phyloP scores from a whole-genome alignment of 768 basidiomycete genomes.

The Leccinum barrowsii region DNA sequence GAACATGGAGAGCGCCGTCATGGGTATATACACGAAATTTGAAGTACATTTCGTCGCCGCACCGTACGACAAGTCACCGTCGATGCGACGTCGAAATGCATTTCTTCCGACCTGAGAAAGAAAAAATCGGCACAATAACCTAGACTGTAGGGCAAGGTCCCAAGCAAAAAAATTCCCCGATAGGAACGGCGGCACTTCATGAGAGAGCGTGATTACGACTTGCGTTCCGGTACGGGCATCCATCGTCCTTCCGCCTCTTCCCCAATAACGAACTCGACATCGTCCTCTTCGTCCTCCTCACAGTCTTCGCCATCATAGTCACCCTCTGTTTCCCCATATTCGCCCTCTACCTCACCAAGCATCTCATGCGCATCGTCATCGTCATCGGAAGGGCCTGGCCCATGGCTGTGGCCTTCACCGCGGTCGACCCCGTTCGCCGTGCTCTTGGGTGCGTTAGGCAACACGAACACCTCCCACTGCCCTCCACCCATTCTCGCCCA shows the following conservation, averaged over 20 bases:
- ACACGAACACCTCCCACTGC: conserved; percentile 57
- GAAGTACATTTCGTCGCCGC: neutral
- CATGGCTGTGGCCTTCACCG: neutral
- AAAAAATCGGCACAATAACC: conserved; percentile 1
- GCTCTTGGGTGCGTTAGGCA: conserved; percentile 57
- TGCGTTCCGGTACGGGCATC: conserved; percentile 34
- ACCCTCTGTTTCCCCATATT: conserved; percentile 20
- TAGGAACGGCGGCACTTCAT: neutral
- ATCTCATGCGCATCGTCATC: conserved; percentile 3
- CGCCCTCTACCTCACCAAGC: conserved; percentile 13
- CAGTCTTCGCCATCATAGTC: conserved; percentile 34
- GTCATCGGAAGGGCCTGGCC: neutral
- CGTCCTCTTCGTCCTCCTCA: conserved; percentile 60
- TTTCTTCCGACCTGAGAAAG: conserved; percentile 15
- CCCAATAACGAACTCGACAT: conserved; percentile 71
- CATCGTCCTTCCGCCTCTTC: conserved; percentile 39
- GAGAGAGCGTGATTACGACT: conserved; percentile 8
- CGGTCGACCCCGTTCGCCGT: conserved; percentile 14
- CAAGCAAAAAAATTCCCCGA: neutral
- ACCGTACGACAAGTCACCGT: conserved; percentile 6
- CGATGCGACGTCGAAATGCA: conserved; percentile 12
- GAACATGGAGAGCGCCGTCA: neutral
- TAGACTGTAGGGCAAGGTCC: conserved; percentile 8
- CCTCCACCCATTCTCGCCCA: conserved; percentile 63
- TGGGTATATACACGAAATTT: conserved; percentile 20